Evolutionary conservation across 257 asterid genomes (phyloP).

Genomic region (Buddleja alternifolia): DNA sequence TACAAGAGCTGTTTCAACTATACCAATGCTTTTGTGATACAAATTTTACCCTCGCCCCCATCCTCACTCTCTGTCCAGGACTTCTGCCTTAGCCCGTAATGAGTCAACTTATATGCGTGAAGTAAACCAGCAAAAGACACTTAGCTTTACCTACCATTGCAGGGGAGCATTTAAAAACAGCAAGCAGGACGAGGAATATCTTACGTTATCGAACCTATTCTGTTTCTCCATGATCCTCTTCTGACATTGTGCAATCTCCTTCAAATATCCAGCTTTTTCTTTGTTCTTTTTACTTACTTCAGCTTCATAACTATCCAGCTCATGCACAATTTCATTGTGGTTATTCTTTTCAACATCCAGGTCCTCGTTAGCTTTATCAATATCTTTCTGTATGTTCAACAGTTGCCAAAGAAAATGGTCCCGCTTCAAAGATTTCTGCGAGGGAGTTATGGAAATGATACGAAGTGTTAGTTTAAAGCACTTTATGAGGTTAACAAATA

Average conservation of each 20-base stretch:
- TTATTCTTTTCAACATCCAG: conserved; percentile 71
- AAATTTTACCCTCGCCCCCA: not conserved
- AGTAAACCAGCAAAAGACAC: conserved; percentile 17
- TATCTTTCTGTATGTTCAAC: conserved; percentile 74
- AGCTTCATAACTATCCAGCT: conserved; percentile 70
- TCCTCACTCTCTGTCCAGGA: conserved; percentile 17
- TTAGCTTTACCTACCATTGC: conserved; percentile 11
- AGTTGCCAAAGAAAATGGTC: conserved; percentile 95
- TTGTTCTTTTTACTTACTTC: conserved; percentile 74
- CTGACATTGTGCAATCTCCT: conserved; percentile 74
- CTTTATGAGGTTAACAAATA: not conserved
- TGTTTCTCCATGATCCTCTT: conserved; percentile 75
- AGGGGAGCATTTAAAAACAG: conserved; percentile 13
- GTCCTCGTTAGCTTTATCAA: conserved; percentile 76
- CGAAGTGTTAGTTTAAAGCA: conserved; percentile 14
- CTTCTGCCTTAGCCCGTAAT: conserved; percentile 19
- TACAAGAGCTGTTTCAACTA: not conserved
- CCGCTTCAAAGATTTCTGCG: conserved; percentile 87
- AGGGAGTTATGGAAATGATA: conserved; percentile 25
- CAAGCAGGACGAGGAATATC: conserved; percentile 20
- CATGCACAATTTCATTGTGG: conserved; percentile 78
- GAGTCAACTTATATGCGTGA: conserved; percentile 6
- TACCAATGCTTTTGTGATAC: not conserved
- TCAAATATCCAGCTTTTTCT: conserved; percentile 78
- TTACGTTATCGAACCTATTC: conserved; percentile 81